Evolutionary conservation across 2,329 filamentous ascomycete species (phyloP), one percentile per base, ranked within the genome.

Genomic region (Alternaria sp.): DNA sequence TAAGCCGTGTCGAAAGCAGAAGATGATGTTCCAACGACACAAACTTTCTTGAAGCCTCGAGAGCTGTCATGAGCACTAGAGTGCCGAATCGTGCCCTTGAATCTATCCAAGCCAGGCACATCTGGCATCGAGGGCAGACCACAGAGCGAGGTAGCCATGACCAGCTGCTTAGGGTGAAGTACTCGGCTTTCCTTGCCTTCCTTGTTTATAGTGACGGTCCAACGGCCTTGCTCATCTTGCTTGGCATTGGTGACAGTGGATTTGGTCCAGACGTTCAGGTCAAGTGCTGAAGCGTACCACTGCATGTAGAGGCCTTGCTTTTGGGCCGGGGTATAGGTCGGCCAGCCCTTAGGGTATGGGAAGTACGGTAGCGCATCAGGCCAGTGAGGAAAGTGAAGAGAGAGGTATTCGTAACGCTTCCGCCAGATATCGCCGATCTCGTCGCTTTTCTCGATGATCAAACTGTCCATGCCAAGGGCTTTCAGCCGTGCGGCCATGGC

Each of bases 1-100:
- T 90, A 88, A 0, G 87, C 86, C 54, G 91, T 91, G 61, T 91
- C 89, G 64, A 90, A 87, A 3, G 82, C 87, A 0, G 88, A 90
- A 73, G 90, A 91, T 75, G 88, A 89, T 2, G 85, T 87, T 1
- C 89, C 89, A 0, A 91, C 81, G 0, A 92, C 85, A 1, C 91
- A 78, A 0, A 86, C 89, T 61, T 85, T 88, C 71, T 87, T 88
- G 51, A 69, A 75, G 12, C 72, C 69, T 28, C 81, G 75, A 22
- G 80, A 75, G 2, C 81, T 72, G 63, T 89, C 89, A 60, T 72
- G 71, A 14, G 57, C 44, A 36, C 54, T 56, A 18, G 60, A 63
- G 54, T 91, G 89, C 59, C 85, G 86, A 12, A 90, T 73, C 3
- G 81, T 79, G 0, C 89, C 89, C 59, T 83, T 77, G 79, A 91